Percentiles rank a stretch among this genome's conserved stretches.
Conservation (phyloP, 2,329 filamentous ascomycete species). For the Claviceps arundinis region DNA sequence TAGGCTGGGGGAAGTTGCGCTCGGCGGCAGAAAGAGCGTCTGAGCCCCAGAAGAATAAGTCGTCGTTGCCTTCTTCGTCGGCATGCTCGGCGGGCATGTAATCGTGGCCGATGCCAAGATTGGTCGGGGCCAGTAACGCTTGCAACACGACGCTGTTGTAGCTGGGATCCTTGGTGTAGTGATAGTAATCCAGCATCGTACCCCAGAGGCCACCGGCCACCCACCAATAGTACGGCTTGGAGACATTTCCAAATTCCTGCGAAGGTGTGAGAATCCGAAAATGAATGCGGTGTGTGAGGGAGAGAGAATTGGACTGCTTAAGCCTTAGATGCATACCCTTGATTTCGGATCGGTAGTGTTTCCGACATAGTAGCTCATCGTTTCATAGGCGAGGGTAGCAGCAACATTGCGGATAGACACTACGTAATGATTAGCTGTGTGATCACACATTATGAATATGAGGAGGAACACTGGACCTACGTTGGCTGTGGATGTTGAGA, state of each 20-base stretch:
- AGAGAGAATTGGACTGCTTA: not conserved
- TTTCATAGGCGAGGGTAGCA: constrained; percentile 43
- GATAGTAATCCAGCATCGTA: constrained; percentile 56
- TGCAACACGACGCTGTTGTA: constrained; percentile 48
- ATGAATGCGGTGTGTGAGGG: not conserved
- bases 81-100: constrained; percentile 45
- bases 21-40: constrained; percentile 56
- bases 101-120: constrained; percentile 42
- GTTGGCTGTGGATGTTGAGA: constrained; percentile 23
- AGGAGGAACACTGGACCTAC: constrained; percentile 14
- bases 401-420: constrained; percentile 50
- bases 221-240: constrained; percentile 58
- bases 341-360: constrained; percentile 37
- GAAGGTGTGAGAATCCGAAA: not conserved
- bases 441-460: not conserved
- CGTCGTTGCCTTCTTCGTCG: constrained; percentile 58
- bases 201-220: constrained; percentile 52
- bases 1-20: constrained; percentile 49
- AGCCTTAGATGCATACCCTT: constrained; percentile 17
- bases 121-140: constrained; percentile 41
- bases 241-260: constrained; percentile 47
- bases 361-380: constrained; percentile 53
- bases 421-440: constrained; percentile 15
- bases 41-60: constrained; percentile 63
- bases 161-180: constrained; percentile 47